phyloP scores from a whole-genome alignment of 2,329 filamentous ascomycete genomes.

The Fusarium neocosmosporiellum region DNA sequence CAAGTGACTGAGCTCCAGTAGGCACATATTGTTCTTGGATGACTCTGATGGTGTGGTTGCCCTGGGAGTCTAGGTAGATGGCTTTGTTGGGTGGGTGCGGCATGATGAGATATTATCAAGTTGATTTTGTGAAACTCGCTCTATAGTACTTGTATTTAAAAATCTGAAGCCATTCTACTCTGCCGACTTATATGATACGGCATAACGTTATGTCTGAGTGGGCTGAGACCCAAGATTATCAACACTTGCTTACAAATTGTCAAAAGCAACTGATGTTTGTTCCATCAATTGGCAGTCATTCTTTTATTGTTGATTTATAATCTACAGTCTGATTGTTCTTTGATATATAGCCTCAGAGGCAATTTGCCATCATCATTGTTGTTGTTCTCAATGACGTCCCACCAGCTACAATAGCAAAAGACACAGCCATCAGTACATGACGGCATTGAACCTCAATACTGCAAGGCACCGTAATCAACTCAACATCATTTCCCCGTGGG shows the following conservation, averaged over 20 bases:
- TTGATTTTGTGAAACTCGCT: background rate
- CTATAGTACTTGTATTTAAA: background rate
- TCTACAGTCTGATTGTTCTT: background rate
- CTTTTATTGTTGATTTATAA: background rate
- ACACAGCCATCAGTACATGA: background rate
- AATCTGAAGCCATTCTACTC: background rate
- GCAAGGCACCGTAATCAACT: background rate
- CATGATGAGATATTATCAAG: background rate
- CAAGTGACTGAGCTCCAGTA: background rate
- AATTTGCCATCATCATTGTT: background rate
- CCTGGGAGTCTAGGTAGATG: background rate
- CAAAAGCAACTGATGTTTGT: background rate
- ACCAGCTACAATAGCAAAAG: too few relatives aligned
- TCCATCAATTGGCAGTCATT: background rate
- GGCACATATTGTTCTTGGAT: slow-evolving; percentile 3
- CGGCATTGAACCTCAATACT: background rate
- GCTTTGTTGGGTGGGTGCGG: background rate
- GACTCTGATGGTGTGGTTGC: background rate
- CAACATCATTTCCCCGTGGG: background rate
- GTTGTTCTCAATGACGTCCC: too few relatives aligned
- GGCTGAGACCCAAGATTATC: background rate
- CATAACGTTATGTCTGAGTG: background rate
- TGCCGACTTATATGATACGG: background rate
- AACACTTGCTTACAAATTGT: background rate
- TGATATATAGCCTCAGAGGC: background rate